phyloP scores from a whole-genome alignment of 1,284 basidiomycete genomes.

The Heterobasidion occidentale region DNA sequence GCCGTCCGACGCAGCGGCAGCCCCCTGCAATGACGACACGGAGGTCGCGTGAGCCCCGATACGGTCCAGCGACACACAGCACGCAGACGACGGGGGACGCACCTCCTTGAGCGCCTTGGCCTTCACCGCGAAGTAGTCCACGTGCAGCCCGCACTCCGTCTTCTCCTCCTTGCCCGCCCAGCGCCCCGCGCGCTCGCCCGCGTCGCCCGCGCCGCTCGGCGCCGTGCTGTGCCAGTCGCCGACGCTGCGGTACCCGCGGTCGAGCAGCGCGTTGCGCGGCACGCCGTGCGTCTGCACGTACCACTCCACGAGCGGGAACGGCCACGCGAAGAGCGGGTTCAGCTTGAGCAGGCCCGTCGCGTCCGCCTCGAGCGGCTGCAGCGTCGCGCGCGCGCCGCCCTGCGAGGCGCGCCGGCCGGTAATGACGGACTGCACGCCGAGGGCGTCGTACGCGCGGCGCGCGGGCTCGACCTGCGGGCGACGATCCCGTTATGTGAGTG shows the following conservation, averaged over 20 bases:
- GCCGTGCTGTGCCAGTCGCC: conserved; percentile 96
- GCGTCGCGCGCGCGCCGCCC: conserved; percentile 77
- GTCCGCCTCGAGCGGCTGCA: conserved; percentile 89
- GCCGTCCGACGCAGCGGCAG: too few relatives aligned
- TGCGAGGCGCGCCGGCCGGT: conserved; percentile 92
- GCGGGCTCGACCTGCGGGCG: conserved; percentile 83
- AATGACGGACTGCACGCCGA: conserved; percentile 84
- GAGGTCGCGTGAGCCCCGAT: neutral
- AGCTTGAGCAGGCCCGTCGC: conserved; percentile 90
- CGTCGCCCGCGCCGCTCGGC: conserved; percentile 64
- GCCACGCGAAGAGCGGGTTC: conserved; percentile 92
- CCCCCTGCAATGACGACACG: too few relatives aligned
- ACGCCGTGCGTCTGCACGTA: conserved; percentile 84
- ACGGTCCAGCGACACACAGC: neutral
- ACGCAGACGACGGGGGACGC: neutral
- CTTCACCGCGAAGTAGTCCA: conserved; percentile 76
- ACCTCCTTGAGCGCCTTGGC: conserved; percentile 29
- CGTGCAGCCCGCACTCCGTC: conserved; percentile 94
- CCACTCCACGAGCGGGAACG: conserved; percentile 78
- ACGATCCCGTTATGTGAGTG: neutral
- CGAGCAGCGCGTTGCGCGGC: conserved; percentile 84
- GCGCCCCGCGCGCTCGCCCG: conserved; percentile 80
- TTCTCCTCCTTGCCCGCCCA: conserved; percentile 87
- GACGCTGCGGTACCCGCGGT: conserved; percentile 89
- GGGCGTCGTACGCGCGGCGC: conserved; percentile 77